Conservation (phyloP, 352 stramenopile genomes). For the Phytophthora citrophthora region DNA sequence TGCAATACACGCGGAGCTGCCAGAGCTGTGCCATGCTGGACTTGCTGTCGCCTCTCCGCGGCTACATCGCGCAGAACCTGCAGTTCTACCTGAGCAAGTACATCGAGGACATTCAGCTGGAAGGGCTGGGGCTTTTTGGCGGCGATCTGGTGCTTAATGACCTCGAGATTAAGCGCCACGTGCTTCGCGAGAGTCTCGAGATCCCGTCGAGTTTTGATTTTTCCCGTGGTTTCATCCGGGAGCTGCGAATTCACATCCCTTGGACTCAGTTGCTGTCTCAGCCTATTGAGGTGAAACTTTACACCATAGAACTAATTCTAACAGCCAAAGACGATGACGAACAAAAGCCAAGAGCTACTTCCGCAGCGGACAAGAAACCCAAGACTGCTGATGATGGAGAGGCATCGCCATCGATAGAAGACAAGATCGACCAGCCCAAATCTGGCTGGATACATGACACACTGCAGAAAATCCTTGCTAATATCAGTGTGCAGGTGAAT, state of each 20-base stretch:
- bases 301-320: conserved; percentile 89
- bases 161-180: conserved; percentile 89
- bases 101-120: conserved; percentile 89
- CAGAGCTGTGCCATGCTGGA: conserved; percentile 63
- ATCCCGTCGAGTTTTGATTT: conserved; percentile 90
- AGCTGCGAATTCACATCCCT: conserved; percentile 89
- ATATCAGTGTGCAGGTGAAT: conserved; percentile 86
- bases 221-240: conserved; percentile 84
- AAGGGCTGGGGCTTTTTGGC: conserved; percentile 85
- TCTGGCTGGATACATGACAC: conserved; percentile 82
- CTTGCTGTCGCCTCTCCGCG: conserved; percentile 83
- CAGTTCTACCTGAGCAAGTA: conserved; percentile 92
- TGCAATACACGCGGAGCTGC: conserved; percentile 6
- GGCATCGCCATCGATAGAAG: not conserved
- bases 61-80: conserved; percentile 88
- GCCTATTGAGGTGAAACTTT: conserved; percentile 89
- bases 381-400: conserved; percentile 1
- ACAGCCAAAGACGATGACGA: conserved; percentile 54
- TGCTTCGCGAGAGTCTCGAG: conserved; percentile 85
- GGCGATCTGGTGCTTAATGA: conserved; percentile 89
- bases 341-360: conserved; percentile 4
- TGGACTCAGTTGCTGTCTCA: conserved; percentile 90
- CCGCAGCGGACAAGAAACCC: conserved; percentile 1
- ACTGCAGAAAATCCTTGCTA: conserved; percentile 83
- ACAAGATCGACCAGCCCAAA: conserved; percentile 80